Evolutionary conservation across 139 green algal genomes (phyloP).

Genomic region (Trebouxia sp.): DNA sequence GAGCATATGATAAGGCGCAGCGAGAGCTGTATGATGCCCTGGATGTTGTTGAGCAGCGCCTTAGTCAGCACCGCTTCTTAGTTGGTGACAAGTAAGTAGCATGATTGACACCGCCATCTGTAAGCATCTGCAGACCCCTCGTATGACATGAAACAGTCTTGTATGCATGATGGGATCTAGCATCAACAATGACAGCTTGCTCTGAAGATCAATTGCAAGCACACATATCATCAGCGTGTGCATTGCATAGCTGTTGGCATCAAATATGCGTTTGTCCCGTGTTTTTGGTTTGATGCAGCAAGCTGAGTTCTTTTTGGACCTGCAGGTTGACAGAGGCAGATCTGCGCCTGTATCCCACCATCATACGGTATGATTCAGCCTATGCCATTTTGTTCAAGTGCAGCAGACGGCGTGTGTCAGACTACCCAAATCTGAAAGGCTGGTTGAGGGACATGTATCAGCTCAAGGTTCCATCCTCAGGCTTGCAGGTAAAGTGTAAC

Average conservation of each 20-base stretch:
- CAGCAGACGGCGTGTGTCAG: constrained; percentile 56
- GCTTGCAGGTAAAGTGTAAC: constrained; percentile 45
- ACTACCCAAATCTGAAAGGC: constrained; percentile 75
- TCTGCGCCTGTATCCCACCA: constrained; percentile 84
- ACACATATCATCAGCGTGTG: too few relatives aligned
- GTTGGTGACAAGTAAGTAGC: constrained; percentile 63
- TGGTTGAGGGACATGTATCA: constrained; percentile 88
- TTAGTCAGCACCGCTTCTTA: constrained; percentile 69
- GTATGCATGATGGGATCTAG: too few relatives aligned
- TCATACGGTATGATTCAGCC: constrained; percentile 76
- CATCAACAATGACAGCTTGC: too few relatives aligned
- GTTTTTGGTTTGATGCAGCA: too few relatives aligned
- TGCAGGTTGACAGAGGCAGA: constrained; percentile 83
- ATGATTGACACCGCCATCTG: not conserved
- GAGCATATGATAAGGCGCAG: constrained; percentile 71
- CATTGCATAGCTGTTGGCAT: too few relatives aligned
- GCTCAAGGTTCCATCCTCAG: constrained; percentile 44
- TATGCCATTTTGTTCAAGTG: constrained; percentile 93
- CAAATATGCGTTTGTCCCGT: too few relatives aligned
- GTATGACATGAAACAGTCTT: too few relatives aligned
- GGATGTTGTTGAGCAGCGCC: constrained; percentile 62
- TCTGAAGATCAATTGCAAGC: too few relatives aligned
- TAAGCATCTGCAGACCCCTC: not conserved
- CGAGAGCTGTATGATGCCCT: constrained; percentile 62
- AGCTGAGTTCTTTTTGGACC: not conserved